Conservation (phyloP, 2,329 filamentous ascomycete species). For the Cadophora gregata region DNA sequence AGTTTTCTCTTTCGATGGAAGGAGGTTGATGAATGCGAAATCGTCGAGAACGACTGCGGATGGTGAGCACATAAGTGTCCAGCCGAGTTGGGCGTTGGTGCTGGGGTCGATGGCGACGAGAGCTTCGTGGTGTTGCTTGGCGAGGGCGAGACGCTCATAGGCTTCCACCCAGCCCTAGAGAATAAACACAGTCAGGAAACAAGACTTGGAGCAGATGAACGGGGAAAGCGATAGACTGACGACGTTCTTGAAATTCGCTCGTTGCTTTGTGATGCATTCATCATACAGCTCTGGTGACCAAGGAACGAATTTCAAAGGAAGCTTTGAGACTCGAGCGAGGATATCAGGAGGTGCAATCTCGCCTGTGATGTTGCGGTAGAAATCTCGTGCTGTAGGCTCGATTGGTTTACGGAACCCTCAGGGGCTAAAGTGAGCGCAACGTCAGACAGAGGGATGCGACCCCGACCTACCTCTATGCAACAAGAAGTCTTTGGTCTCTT, state of each 20-base stretch:
- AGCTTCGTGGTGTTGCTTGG: constrained; percentile 47
- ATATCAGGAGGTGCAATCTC: constrained; percentile 47
- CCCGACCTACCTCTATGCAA: constrained; percentile 47
- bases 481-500: constrained; percentile 46
- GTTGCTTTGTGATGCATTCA: constrained; percentile 48
- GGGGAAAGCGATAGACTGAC: constrained; percentile 37
- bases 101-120: constrained; percentile 50
- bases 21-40: constrained; percentile 50
- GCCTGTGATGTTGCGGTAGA: constrained; percentile 48
- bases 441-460: no score
- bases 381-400: constrained; percentile 45
- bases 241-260: constrained; percentile 46
- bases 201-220: neutral
- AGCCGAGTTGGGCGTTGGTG: constrained; percentile 49
- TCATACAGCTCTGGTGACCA: constrained; percentile 46
- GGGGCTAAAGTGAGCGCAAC: constrained; percentile 7
- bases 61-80: constrained; percentile 52
- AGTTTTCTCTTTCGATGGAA: constrained; percentile 47
- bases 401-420: constrained; percentile 35
- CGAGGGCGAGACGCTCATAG: constrained; percentile 46
- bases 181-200: neutral
- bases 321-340: constrained; percentile 45
- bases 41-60: constrained; percentile 43
- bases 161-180: constrained; percentile 51
- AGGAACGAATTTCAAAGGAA: constrained; percentile 47